Conservation (phyloP, 495 filamentous ascomycete genomes). For the Hypoxylon crocopeplum region DNA sequence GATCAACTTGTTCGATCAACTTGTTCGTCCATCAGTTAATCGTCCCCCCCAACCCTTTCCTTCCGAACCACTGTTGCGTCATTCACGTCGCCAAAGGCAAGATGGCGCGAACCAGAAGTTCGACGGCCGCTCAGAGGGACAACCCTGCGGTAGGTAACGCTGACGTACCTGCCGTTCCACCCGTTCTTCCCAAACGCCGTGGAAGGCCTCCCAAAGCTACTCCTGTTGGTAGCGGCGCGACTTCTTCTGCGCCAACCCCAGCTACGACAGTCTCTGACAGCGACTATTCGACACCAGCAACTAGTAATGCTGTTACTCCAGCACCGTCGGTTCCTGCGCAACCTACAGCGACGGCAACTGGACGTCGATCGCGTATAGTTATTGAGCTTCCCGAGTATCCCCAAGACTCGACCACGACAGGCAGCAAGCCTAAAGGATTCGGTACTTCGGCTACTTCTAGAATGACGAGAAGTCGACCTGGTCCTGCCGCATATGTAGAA, state of each 20-base stretch:
- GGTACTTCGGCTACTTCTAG: conserved; percentile 3
- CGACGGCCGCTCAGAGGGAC: conserved; percentile 6
- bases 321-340: conserved; percentile 36
- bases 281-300: conserved; percentile 77
- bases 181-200: conserved; percentile 8
- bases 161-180: neutral
- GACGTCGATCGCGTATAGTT: conserved; percentile 1
- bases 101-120: conserved; percentile 36
- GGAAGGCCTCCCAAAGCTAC: conserved; percentile 8
- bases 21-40: neutral
- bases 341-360: conserved; percentile 9
- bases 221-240: conserved; percentile 14
- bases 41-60: neutral
- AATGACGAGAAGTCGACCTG: conserved; percentile 10
- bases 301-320: conserved; percentile 71
- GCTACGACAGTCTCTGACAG: conserved; percentile 57
- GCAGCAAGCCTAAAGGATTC: conserved; percentile 27
- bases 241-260: conserved; percentile 50
- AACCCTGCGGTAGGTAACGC: neutral
- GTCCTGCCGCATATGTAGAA: neutral
- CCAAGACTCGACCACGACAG: neutral
- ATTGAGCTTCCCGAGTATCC: conserved; percentile 24
- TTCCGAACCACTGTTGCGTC: neutral
- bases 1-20: too few species aligned
- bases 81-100: neutral